phyloP scores from a whole-genome alignment of 495 filamentous ascomycete species.

The Lepidopterella palustris region DNA sequence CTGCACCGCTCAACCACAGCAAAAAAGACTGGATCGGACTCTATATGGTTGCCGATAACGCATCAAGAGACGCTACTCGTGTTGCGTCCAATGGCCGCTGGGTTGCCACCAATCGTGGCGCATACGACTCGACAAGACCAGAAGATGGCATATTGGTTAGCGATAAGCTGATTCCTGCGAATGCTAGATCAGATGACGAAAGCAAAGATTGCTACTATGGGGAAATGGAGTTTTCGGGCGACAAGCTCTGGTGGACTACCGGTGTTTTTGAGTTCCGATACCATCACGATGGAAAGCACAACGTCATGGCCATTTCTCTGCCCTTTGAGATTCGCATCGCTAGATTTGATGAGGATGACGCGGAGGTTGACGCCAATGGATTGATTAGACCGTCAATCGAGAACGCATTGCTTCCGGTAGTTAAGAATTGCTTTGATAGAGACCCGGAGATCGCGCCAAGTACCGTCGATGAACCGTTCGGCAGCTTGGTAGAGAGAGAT shows the following conservation, averaged over 20 bases:
- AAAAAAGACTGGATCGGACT: slow-evolving; percentile 94
- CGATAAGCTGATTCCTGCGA: slow-evolving; percentile 48
- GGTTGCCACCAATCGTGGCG: slow-evolving; percentile 70
- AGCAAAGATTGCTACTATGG: slow-evolving; percentile 52
- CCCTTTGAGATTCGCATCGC: slow-evolving; percentile 85
- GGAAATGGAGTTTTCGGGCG: slow-evolving; percentile 81
- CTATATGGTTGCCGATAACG: slow-evolving; percentile 90
- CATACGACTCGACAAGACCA: slow-evolving; percentile 67
- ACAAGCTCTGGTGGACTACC: slow-evolving; percentile 95
- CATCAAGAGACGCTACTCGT: slow-evolving; percentile 71
- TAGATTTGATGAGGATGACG: slow-evolving; percentile 63
- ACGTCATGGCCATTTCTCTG: slow-evolving; percentile 91
- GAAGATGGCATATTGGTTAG: slow-evolving; percentile 73
- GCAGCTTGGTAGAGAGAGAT: slow-evolving; percentile 72
- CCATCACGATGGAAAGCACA: slow-evolving; percentile 89
- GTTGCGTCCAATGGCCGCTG: slow-evolving; percentile 85
- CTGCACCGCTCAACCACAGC: slow-evolving; percentile 81
- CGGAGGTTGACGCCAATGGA: slow-evolving; percentile 46
- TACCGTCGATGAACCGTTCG: slow-evolving; percentile 73
- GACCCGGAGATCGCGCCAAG: slow-evolving; percentile 87
- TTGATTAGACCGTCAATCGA: slow-evolving; percentile 58
- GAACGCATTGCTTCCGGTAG: slow-evolving; percentile 66
- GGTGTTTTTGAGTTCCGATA: slow-evolving; percentile 95
- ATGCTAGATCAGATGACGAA: slow-evolving; percentile 44
- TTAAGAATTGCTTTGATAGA: slow-evolving; percentile 85